A percentile compares a stretch with the other conserved stretches of the same genome.
Conservation (phyloP, 345 rosid genomes). For the Moringa oleifera region DNA sequence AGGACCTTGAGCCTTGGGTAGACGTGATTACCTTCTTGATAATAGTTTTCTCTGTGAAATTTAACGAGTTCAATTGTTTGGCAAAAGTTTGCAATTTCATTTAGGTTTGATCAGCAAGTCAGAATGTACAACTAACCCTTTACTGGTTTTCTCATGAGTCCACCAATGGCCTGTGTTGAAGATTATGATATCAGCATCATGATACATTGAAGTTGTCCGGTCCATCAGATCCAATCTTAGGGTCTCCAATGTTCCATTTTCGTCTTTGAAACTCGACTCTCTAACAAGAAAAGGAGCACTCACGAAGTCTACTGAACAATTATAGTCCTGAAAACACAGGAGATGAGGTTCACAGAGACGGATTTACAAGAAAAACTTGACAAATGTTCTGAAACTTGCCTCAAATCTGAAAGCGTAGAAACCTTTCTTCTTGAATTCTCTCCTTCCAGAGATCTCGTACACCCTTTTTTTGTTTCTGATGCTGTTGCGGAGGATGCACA, state of each 20-base stretch:
- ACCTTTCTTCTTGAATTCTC: constrained; percentile 74
- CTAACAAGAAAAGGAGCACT: constrained; percentile 78
- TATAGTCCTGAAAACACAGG: constrained; percentile 54
- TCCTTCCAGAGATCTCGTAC: constrained; percentile 67
- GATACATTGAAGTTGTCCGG: constrained; percentile 55
- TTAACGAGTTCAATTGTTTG: not conserved
- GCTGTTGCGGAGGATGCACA: constrained; percentile 70
- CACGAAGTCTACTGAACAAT: constrained; percentile 81
- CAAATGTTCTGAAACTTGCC: constrained; percentile 32
- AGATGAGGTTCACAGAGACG: constrained; percentile 8
- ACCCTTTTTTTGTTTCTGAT: constrained; percentile 59
- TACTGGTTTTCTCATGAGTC: constrained; percentile 95
- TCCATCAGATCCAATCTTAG: constrained; percentile 87
- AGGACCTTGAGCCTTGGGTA: constrained; percentile 71
- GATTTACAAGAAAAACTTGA: not conserved
- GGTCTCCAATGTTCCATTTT: constrained; percentile 60
- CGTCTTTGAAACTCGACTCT: constrained; percentile 51
- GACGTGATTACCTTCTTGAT: constrained; percentile 78
- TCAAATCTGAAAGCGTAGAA: constrained; percentile 78
- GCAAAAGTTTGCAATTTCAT: too few relatives aligned
- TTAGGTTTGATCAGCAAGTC: too few relatives aligned
- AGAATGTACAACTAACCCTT: constrained; percentile 47
- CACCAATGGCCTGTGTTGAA: constrained; percentile 98
- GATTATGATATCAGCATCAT: constrained; percentile 68
- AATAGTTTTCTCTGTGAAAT: constrained; percentile 57